Evolutionary conservation across 768 basidiomycete genomes (phyloP), one percentile per base, ranked within the genome.

Genomic region (Rhodotorula toruloides): DNA sequence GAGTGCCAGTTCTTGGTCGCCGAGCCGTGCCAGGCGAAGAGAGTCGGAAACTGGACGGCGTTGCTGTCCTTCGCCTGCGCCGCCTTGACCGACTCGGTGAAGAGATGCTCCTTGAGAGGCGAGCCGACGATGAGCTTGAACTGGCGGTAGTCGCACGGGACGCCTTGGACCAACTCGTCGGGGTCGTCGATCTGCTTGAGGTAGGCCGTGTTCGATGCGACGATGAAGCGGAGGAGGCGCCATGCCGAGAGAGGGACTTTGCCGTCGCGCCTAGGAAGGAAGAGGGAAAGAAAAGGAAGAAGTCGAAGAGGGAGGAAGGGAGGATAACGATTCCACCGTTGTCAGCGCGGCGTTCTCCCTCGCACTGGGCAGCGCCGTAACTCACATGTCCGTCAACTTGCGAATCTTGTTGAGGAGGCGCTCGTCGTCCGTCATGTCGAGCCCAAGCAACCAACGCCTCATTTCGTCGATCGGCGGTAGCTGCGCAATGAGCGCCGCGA

Each of bases 201-300:
- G 73, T 87, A 82, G 1, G 86, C 84, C 3, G 87, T 88, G 73
- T 86, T 87, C 21, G 86, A 87, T 0, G 85, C 86, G 34, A 88
- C 82, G 64, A 74, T 74, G 77, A 83, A 84, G 29, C 85, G 82
- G 53, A 88, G 76, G 36, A 87, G 77, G 2, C 80, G 80, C 87
- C 86, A 87, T 0, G 86, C 85, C 3, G 86, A 85, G 9, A 84
- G 82, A 17, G 81, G 77, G 42, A 87, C 72, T 0, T 72, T 65
- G 3, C 80, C 76, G 58, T 83, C 80, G 55, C 85, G 78, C n/a
- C n/a, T n/a, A n/a, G n/a, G n/a, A n/a, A n/a, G n/a, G n/a, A n/a
- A n/a, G n/a, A n/a, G n/a, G n/a, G n/a, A n/a, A n/a, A n/a, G n/a
- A n/a, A n/a, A n/a, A n/a, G n/a, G n/a, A n/a, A n/a, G n/a, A n/a